A percentile compares a stretch with the other conserved stretches of the same genome.
Evolutionary conservation across 1,284 basidiomycete species (phyloP).

Genomic region (Ceratobasidium papillatum): DNA sequence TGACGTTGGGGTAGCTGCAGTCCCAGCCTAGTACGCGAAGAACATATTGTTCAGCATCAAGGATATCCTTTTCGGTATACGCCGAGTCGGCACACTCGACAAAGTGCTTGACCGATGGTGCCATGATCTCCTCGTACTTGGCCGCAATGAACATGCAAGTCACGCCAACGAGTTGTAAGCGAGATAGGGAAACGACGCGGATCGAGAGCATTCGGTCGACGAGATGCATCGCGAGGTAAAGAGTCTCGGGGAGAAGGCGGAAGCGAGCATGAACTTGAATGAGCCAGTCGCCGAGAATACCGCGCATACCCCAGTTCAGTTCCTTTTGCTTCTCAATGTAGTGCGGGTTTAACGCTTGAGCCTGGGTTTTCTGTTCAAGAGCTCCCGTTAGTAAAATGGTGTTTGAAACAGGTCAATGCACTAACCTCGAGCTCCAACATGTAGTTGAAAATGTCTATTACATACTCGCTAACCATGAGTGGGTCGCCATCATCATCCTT

Average conservation of each 20-base stretch:
- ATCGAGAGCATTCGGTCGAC: slow-evolving; percentile 96
- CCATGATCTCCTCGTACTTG: slow-evolving; percentile 96
- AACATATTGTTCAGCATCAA: slow-evolving; percentile 93
- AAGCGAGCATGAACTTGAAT: slow-evolving; percentile 96
- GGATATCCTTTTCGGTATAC: slow-evolving; percentile 87
- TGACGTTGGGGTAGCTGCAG: slow-evolving; percentile 90
- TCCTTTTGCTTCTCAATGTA: slow-evolving; percentile 94
- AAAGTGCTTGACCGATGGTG: slow-evolving; percentile 89
- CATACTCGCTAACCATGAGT: slow-evolving; percentile 97
- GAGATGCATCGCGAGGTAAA: slow-evolving; percentile 94
- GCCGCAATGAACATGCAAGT: slow-evolving; percentile 93
- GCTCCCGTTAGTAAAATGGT: slow-evolving; percentile 37
- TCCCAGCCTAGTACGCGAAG: slow-evolving; percentile 93
- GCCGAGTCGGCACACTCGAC: slow-evolving; percentile 88
- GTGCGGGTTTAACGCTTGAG: slow-evolving; percentile 77
- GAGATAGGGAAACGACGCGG: slow-evolving; percentile 89
- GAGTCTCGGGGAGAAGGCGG: slow-evolving; percentile 92
- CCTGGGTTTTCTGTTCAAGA: slow-evolving; percentile 60
- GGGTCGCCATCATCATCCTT: slow-evolving; percentile 95
- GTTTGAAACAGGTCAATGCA: slow-evolving; percentile 41
- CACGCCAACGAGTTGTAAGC: slow-evolving; percentile 94
- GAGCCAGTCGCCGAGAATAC: slow-evolving; percentile 96
- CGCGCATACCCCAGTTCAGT: slow-evolving; percentile 93
- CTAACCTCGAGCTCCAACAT: slow-evolving; percentile 74
- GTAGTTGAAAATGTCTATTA: slow-evolving; percentile 93